Evolutionary conservation across 2,329 filamentous ascomycete genomes (phyloP).

Genomic region (Polychaeton citri): DNA sequence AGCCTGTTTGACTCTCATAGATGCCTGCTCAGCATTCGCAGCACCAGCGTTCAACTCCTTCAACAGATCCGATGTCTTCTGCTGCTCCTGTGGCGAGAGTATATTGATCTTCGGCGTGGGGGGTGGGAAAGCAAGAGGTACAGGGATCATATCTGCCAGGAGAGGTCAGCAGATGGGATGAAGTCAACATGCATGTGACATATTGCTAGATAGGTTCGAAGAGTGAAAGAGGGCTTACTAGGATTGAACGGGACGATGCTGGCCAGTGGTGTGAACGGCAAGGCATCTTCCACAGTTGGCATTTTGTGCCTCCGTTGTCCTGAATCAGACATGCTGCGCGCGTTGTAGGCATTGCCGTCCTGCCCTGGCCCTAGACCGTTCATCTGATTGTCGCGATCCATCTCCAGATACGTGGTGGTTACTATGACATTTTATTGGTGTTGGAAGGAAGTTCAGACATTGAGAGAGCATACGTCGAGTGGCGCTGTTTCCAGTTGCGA

Average conservation of each 20-base stretch:
- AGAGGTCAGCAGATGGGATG: constrained; percentile 7
- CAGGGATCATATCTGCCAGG: constrained; percentile 30
- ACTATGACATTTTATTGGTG: no score
- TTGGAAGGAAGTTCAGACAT: no score
- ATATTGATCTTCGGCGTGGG: constrained; percentile 15
- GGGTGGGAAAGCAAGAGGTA: constrained; percentile 28
- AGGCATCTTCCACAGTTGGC: constrained; percentile 54
- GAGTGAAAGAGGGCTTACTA: constrained; percentile 36
- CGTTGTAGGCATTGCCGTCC: no score
- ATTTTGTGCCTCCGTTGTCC: constrained; percentile 9
- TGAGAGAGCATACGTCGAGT: no score
- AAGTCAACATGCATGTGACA: constrained; percentile 4
- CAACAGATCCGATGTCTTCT: constrained; percentile 29
- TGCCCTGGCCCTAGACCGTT: not conserved
- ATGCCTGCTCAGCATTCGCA: constrained; percentile 41
- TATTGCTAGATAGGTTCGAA: no score
- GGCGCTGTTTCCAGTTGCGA: no score
- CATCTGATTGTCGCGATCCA: not conserved
- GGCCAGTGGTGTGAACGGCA: constrained; percentile 72
- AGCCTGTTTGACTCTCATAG: constrained; percentile 55
- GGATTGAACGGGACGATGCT: constrained; percentile 68
- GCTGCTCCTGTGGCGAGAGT: constrained; percentile 27
- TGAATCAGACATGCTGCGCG: no score
- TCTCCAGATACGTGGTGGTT: no score
- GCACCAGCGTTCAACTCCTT: constrained; percentile 54